Percentiles rank a stretch among this genome's conserved stretches.
Evolutionary conservation across 1,139 yeast species (phyloP).

Genomic region (Wickerhamiella infanticola): DNA sequence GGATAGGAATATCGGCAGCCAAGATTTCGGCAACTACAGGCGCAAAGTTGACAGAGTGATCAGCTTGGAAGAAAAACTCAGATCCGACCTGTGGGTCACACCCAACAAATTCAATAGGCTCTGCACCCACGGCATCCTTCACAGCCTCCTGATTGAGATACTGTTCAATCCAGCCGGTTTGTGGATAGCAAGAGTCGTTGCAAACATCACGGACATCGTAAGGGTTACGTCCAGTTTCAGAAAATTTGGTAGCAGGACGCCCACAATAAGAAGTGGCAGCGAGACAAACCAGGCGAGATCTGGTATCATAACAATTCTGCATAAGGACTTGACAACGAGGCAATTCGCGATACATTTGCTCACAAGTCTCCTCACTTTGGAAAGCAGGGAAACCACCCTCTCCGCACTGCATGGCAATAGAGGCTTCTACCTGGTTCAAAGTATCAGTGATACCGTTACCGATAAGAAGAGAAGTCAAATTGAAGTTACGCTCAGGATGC

Average conservation of each 20-base stretch:
- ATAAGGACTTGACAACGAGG: constrained; percentile 42
- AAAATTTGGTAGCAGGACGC: constrained; percentile 25
- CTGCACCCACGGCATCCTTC: constrained; percentile 44
- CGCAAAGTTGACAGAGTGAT: constrained; percentile 51
- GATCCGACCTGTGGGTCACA: constrained; percentile 44
- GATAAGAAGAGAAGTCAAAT: constrained; percentile 54
- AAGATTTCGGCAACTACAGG: constrained; percentile 42
- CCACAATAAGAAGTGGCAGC: constrained; percentile 78
- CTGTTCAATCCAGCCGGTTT: constrained; percentile 37
- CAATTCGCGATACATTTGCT: constrained; percentile 35
- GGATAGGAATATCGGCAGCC: constrained; percentile 50
- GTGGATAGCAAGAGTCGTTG: constrained; percentile 38
- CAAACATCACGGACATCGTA: constrained; percentile 55
- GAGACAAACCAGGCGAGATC: constrained; percentile 33
- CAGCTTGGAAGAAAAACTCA: constrained; percentile 44
- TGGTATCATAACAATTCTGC: constrained; percentile 37
- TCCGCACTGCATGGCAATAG: constrained; percentile 35
- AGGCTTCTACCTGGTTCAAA: constrained; percentile 36
- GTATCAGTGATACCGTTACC: constrained; percentile 81
- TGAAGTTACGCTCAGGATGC: constrained; percentile 46
- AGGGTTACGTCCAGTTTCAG: constrained; percentile 46
- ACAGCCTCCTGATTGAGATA: constrained; percentile 47
- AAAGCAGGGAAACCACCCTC: constrained; percentile 62
- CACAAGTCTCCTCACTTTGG: constrained; percentile 46
- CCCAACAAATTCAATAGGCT: constrained; percentile 53